Evolutionary conservation across 345 rosid genomes (phyloP).

Genomic region (Turnera subulata): DNA sequence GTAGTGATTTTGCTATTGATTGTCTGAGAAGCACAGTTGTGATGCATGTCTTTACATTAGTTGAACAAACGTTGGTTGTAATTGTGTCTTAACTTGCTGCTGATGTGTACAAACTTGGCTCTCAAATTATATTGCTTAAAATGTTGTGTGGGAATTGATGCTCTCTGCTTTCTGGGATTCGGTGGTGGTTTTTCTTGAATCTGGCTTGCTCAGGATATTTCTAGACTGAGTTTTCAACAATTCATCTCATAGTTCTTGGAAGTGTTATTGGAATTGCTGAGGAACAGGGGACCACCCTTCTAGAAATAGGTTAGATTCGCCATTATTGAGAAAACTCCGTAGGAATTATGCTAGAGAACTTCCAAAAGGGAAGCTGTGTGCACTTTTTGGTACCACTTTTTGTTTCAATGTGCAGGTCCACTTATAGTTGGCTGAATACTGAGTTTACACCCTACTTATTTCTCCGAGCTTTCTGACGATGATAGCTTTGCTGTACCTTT

Average conservation of each 20-base stretch:
- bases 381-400: constrained; percentile 19
- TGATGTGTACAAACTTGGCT: background rate
- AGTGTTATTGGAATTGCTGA: background rate
- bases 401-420: constrained; percentile 15
- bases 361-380: background rate
- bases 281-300: constrained; percentile 7
- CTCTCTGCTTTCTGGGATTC: background rate
- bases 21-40: background rate
- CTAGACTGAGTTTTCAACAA: constrained; percentile 1
- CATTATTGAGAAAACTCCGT: constrained; percentile 1
- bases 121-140: background rate
- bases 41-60: background rate
- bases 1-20: background rate
- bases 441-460: too few species aligned
- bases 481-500: background rate
- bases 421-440: background rate
- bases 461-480: background rate
- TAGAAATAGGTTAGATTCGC: constrained; percentile 6
- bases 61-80: too few species aligned
- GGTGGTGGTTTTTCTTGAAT: constrained; percentile 1
- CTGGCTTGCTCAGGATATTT: constrained; percentile 7
- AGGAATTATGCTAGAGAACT: constrained; percentile 4
- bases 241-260: constrained; percentile 1
- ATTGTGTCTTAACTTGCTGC: background rate
- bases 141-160: constrained; percentile 1